A percentile compares a stretch with the other conserved stretches of the same genome.
Conservation (phyloP, 345 rosid genomes). For the Citrus hindsii region DNA sequence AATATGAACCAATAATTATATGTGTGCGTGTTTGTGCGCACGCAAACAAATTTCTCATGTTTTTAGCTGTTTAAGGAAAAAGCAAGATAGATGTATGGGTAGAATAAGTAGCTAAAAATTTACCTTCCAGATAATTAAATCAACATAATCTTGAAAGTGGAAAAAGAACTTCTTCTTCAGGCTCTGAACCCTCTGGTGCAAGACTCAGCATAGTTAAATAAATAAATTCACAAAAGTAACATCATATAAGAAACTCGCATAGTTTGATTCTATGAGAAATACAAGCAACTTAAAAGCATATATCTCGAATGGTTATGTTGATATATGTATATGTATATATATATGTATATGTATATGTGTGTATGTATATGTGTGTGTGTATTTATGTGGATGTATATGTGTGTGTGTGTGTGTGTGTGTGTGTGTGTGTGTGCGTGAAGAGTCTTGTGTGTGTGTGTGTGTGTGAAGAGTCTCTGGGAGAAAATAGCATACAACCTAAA, state of each 20-base stretch:
- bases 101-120: neutral
- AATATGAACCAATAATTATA: neutral
- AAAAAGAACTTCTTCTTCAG: slow-evolving; percentile 93
- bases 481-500: neutral
- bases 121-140: slow-evolving; percentile 96
- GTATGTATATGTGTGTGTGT: no score
- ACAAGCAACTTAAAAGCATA: neutral
- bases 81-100: neutral
- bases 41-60: neutral
- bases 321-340: neutral
- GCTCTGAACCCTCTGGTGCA: slow-evolving; percentile 68
- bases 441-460: no score
- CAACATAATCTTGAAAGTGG: slow-evolving; percentile 90
- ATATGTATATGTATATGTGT: no score
- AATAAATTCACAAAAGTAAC: slow-evolving; percentile 13
- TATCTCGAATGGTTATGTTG: neutral
- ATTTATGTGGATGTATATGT: rapidly evolving
- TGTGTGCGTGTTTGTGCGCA: neutral
- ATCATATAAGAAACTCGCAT: slow-evolving; percentile 1
- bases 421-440: no score
- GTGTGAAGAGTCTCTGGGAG: neutral
- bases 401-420: no score
- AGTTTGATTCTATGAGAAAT: neutral
- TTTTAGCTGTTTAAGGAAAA: neutral
- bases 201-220: slow-evolving; percentile 19